Conservation (phyloP, 768 basidiomycete species). For the Rossbeevera mucosa region DNA sequence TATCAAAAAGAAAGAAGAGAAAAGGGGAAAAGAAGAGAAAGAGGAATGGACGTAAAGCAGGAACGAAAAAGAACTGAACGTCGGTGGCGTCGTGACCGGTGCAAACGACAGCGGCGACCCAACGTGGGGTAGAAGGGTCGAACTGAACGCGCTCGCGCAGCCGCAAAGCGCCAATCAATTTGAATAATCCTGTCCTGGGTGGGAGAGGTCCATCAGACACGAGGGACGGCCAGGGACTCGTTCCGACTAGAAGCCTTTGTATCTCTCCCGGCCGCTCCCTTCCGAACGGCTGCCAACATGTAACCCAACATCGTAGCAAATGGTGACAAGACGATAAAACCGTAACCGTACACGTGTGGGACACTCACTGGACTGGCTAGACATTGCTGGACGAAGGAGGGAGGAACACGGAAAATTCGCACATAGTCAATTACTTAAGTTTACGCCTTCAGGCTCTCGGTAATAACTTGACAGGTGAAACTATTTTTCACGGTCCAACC, state of each 20-base stretch:
- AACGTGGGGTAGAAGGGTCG: not conserved
- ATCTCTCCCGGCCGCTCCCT: not conserved
- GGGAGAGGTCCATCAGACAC: constrained; percentile 2
- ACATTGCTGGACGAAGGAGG: not conserved
- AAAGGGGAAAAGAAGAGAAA: not conserved
- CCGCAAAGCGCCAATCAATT: constrained; percentile 1
- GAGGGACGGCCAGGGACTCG: not conserved
- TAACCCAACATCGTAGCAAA: not conserved
- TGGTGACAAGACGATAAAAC: not conserved
- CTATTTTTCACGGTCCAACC: not conserved
- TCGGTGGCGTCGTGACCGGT: not conserved
- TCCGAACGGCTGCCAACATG: not conserved
- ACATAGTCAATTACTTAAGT: not conserved
- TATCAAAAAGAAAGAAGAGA: not conserved
- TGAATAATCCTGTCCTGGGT: constrained; percentile 4
- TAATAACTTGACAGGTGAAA: not conserved
- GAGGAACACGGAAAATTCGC: not conserved
- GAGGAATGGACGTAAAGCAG: not conserved
- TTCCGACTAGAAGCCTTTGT: not conserved
- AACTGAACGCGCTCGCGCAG: not conserved
- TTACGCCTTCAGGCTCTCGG: not conserved
- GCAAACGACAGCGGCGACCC: not conserved
- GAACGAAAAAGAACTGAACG: not conserved
- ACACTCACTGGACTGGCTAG: not conserved
- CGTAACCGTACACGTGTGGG: not conserved